phyloP scores from a whole-genome alignment of 257 asterid species.

The Buddleja alternifolia region DNA sequence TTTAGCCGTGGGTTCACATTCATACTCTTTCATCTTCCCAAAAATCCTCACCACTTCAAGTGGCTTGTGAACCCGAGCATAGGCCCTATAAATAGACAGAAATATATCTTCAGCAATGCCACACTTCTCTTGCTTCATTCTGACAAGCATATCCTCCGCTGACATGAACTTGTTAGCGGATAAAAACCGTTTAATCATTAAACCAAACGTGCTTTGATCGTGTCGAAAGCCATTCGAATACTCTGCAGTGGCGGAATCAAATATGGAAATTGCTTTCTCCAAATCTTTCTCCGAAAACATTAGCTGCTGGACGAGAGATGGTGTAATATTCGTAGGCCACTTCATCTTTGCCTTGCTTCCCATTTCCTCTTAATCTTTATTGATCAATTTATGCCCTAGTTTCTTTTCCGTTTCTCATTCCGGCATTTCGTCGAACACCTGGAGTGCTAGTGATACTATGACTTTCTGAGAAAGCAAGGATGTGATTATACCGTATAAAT shows the following conservation, averaged over 20 bases:
- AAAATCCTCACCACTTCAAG: slow-evolving; percentile 75
- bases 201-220: slow-evolving; percentile 58
- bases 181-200: slow-evolving; percentile 62
- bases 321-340: slow-evolving; percentile 81
- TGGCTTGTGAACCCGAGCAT: slow-evolving; percentile 88
- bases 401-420: slow-evolving; percentile 16
- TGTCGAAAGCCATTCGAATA: slow-evolving; percentile 77
- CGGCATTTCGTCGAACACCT: slow-evolving; percentile 52
- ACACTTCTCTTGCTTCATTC: slow-evolving; percentile 79
- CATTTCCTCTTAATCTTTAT: slow-evolving; percentile 30
- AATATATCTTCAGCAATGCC: slow-evolving; percentile 60
- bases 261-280: slow-evolving; percentile 72
- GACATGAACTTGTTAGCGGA: slow-evolving; percentile 65
- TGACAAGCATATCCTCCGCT: slow-evolving; percentile 70
- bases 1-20: slow-evolving; percentile 68
- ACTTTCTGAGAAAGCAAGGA: background rate
- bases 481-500: background rate
- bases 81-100: slow-evolving; percentile 68
- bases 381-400: background rate
- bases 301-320: slow-evolving; percentile 75
- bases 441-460: background rate
- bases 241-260: slow-evolving; percentile 91
- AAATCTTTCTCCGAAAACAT: slow-evolving; percentile 71
- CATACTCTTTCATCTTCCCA: slow-evolving; percentile 64
- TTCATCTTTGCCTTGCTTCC: slow-evolving; percentile 51